Percentiles rank a stretch among this genome's conserved stretches.
Evolutionary conservation across 768 basidiomycete genomes (phyloP).

Genomic region (Auricularia cornea): DNA sequence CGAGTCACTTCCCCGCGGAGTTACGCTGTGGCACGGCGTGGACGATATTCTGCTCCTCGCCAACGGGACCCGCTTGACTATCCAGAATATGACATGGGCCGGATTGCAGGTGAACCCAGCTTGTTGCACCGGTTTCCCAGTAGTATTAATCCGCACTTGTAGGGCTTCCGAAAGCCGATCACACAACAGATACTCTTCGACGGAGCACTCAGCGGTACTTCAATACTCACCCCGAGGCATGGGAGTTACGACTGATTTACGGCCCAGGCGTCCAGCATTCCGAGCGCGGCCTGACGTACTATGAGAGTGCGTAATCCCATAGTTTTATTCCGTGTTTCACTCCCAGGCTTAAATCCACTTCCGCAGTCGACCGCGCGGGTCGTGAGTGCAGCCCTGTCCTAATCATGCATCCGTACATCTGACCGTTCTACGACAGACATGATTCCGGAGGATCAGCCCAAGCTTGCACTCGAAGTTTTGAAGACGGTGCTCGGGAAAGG

Average conservation of each 20-base stretch:
- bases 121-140: neutral
- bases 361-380: neutral
- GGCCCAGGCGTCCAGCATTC: neutral
- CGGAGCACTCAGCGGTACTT: neutral
- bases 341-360: neutral
- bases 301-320: neutral
- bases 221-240: neutral
- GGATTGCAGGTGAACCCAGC: neutral
- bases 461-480: slow-evolving; percentile 5
- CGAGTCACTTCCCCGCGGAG: slow-evolving; percentile 4
- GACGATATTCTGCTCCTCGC: slow-evolving; percentile 6
- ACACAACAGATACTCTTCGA: neutral
- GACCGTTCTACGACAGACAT: neutral
- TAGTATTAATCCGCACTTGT: neutral
- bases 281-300: neutral
- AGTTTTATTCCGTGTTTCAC: too few relatives aligned
- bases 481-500: slow-evolving; percentile 2
- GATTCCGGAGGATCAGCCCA: slow-evolving; percentile 5
- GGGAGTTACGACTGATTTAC: neutral
- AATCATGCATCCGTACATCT: neutral
- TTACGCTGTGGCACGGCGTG: slow-evolving; percentile 10
- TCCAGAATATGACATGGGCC: slow-evolving; percentile 7
- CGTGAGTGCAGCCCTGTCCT: neutral
- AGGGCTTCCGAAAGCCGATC: slow-evolving; percentile 2
- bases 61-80: slow-evolving; percentile 6